Base-by-base conservation (phyloP, 306 rosid genomes). In the Trifolium pratense region DNA sequence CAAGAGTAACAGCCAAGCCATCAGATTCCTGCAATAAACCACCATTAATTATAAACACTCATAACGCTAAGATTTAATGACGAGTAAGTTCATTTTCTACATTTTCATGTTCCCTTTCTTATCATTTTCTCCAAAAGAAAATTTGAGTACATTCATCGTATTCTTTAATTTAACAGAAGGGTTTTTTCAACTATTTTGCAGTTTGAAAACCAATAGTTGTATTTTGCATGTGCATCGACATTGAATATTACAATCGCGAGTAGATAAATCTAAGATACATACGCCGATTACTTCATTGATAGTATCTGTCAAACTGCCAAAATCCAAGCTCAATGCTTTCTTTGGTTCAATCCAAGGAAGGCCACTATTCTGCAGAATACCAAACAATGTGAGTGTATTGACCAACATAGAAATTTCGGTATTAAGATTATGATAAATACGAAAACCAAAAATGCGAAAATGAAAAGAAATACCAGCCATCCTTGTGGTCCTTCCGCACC, bases 401-500 rank as follows among this genome's bases (percentile, higher is more conserved):
- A 62, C n/a, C 11, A 59, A 32, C 48, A 37, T 25, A 20, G 18
- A 75, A 73, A 37, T 4, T 15, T 11, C 17, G 7, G 11, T 66
- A 6, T 59, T 12, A 14, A 26, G 8, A 71, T 9, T 68, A 53
- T 63, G 34, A 36, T 39, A 48, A 74, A 70, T 3, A 43, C 42
- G 25, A 51, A 21, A 74, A 43, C n/a, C 39, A 37, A 2, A 20
- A 56, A 20, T 29, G 32, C 37, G 78, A 66, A 61, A 62, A 73
- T 12, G 20, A 75, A 29, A 66, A 78, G 81, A 78, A 71, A 78
- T 72, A 95, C 99, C 96, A 39, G 70, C 99, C 99, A 95, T 86
- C 99, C 99, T 29, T 95, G 87, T 6, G 96, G 93, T 78, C 99
- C 99, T 87, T 90, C 99, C 2, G 86, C 97, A 9, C 99, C 99